A percentile compares a stretch with the other conserved stretches of the same genome.
Evolutionary conservation across 306 rosid species (phyloP).

Genomic region (Dalbergia cochinchinensis): DNA sequence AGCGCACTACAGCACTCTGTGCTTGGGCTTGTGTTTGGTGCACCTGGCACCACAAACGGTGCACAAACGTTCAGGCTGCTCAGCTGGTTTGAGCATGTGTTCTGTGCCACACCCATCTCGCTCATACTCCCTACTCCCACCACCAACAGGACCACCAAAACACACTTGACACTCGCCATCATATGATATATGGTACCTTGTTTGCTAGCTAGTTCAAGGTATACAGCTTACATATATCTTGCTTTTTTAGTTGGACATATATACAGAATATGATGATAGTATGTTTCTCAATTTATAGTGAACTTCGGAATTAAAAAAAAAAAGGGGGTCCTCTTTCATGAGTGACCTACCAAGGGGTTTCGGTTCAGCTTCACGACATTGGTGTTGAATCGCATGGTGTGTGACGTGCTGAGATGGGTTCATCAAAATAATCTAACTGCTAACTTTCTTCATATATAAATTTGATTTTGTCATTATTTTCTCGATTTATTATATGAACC

Average conservation of each 20-base stretch:
- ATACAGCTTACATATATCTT: not conserved
- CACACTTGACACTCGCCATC: conserved; percentile 34
- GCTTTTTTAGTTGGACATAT: not conserved
- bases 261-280: not conserved
- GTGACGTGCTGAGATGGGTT: not conserved
- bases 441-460: not conserved
- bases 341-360: conserved; percentile 14
- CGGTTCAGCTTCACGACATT: not conserved
- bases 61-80: conserved; percentile 62
- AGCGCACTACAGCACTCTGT: conserved; percentile 67
- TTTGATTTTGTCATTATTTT: not conserved
- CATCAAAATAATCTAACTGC: not conserved
- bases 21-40: conserved; percentile 54
- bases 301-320: not conserved
- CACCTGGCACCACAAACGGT: conserved; percentile 70
- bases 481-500: not conserved
- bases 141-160: conserved; percentile 47
- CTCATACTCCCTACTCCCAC: conserved; percentile 39
- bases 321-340: not conserved
- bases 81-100: conserved; percentile 57
- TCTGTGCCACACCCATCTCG: conserved; percentile 51
- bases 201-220: not conserved
- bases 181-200: not conserved
- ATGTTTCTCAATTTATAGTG: conserved; percentile 22
- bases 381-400: not conserved